Base-by-base conservation (phyloP, 768 basidiomycete genomes). In the Tricholoma matsutake region DNA sequence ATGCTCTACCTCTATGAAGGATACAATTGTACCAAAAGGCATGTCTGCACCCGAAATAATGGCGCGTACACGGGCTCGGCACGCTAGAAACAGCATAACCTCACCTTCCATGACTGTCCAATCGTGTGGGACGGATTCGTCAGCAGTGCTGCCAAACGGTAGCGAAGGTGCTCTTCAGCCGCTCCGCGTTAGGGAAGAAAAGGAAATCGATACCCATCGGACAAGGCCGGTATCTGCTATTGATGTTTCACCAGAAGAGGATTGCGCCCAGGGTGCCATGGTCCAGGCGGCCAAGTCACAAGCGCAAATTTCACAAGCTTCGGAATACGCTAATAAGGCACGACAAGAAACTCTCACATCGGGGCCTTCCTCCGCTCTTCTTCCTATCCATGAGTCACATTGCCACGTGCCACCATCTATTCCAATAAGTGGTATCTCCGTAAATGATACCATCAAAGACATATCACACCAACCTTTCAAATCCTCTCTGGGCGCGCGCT, bases 61-160 rank as follows among this genome's bases (percentile, higher is more conserved):
- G 71, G 71, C 66, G 9, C 67, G 45, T 11, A 74, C 73, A 45
- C 68, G 72, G 32, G 70, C 66, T 11, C 68, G 64, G 8, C 61
- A 74, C 29, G 51, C 62, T 29, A 62, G 47, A 52, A 39, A 34
- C 47, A 39, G 16, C n/a, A 25, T 32, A 45, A 49, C 32, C 14
- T n/a, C 34, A n/a, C 18, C 39, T 51, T 29, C 41, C 13, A 4
- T 20, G 18, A 28, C 32, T 18, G 8, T 55, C 57, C 52, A 43
- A 20, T 14, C 31, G 31, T 20, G 18, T 37, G 51, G 22, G 41
- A 54, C 11, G 43, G 39, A 39, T 32, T 52, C 56, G 5, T n/a
- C 61, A 28, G 11, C 41, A 29, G 25, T 34, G 2, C 29, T 20
- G 10, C 34, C 39, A 28, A 5, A 20, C n/a, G 13, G 25, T 16